Conservation (phyloP, 768 basidiomycete species). For the Serpula lacrymans region DNA sequence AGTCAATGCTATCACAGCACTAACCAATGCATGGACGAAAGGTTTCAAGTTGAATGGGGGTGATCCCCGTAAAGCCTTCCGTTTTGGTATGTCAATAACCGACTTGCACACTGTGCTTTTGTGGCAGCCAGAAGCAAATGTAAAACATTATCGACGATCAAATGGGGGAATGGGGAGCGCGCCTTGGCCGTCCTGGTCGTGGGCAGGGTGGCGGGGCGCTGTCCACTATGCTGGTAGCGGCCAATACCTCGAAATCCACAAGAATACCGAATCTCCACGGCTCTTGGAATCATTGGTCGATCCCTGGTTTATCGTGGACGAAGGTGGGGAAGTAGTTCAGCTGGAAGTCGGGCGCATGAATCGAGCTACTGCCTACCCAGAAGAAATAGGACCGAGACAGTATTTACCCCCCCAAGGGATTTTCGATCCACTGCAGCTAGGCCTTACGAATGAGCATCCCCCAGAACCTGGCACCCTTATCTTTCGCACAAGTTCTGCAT, state of each 20-base stretch:
- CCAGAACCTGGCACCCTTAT: slow-evolving; percentile 17
- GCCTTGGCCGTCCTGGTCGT: slow-evolving; percentile 22
- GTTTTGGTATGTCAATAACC: slow-evolving; percentile 10
- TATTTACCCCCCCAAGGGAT: slow-evolving; percentile 5
- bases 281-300: slow-evolving; percentile 18
- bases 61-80: slow-evolving; percentile 5
- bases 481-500: slow-evolving; percentile 17
- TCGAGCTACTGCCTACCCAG: no score
- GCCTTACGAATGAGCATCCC: no score
- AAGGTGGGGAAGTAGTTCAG: slow-evolving; percentile 7
- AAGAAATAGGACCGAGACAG: background rate
- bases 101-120: slow-evolving; percentile 13
- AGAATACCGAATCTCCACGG: background rate
- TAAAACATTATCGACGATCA: slow-evolving; percentile 8
- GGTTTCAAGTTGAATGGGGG: slow-evolving; percentile 1
- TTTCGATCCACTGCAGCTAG: slow-evolving; percentile 1
- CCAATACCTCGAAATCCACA: slow-evolving; percentile 2
- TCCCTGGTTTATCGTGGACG: slow-evolving; percentile 14
- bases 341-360: slow-evolving; percentile 9
- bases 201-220: slow-evolving; percentile 22
- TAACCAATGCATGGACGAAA: slow-evolving; percentile 5
- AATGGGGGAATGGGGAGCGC: background rate
- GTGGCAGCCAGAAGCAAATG: slow-evolving; percentile 19
- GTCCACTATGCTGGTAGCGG: slow-evolving; percentile 6
- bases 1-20: slow-evolving; percentile 8